Base-by-base conservation (phyloP, 2,329 filamentous ascomycete genomes). In the Myriosclerotinia duriaeana region DNA sequence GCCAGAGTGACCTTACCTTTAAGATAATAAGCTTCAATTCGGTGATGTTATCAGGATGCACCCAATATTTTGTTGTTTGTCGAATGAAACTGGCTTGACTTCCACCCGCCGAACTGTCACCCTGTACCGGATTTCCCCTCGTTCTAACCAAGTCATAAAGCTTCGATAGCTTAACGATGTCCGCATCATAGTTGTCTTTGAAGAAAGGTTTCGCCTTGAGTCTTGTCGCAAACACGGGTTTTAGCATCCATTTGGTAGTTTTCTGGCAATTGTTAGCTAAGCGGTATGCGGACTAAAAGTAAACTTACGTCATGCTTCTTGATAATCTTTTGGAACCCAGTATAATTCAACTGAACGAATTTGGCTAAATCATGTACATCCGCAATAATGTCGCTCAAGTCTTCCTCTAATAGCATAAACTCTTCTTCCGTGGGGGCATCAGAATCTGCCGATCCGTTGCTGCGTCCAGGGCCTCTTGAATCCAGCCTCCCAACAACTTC, bases 1-100 rank as follows among this genome's bases (percentile, higher is more conserved):
- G 14, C 5, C 20, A 14, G 15, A 36, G 22, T 46, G 46, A 62
- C 4, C 42, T 55, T 75, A 83, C 82, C 82, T 99, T 98, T 63
- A 99, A 83, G 76, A 99, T 93, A 76, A 99, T 94, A 78, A 99
- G 88, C 82, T 99, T 99, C 69, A 99, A 80, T 80, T 99, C 95
- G 6, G 95, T 98, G 73, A 99, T 95, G 76, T 99, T 99, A 79
- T 98, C 95, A 3, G 91, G 92, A 76, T 99, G 95, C 55, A 99
- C 95, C 95, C 95, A 99, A 81, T 99, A 99, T 79, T 99, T 99
- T 42, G 95, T 99, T 0, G 95, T 99, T 77, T 98, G 92, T 68
- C 95, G 91, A 69, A 99, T 88, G 76, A 99, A 99, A 82, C 90
- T 98, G 76, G 93, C 94, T 79, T 99, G 95, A 70, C 85, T 87